Evolutionary conservation across 768 basidiomycete species (phyloP).

Genomic region (Phylloporus sp.): DNA sequence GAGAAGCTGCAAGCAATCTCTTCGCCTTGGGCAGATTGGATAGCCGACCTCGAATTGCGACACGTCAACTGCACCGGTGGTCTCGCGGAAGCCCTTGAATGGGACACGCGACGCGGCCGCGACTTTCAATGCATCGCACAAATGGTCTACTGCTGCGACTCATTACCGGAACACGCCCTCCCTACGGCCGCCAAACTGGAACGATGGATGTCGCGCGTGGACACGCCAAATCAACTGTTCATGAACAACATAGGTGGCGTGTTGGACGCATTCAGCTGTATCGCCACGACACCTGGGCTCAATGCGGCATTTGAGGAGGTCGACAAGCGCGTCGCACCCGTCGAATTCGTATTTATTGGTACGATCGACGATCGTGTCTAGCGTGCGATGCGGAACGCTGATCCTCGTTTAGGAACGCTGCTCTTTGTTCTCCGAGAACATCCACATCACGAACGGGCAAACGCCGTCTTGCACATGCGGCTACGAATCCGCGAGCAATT

Average conservation of each 20-base stretch:
- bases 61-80: constrained; percentile 58
- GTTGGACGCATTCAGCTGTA: constrained; percentile 48
- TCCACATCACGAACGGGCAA: constrained; percentile 43
- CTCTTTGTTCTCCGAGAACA: constrained; percentile 49
- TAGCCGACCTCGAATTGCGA: constrained; percentile 50
- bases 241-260: constrained; percentile 49
- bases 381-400: background rate
- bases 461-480: constrained; percentile 55
- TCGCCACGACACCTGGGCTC: constrained; percentile 40
- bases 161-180: constrained; percentile 40
- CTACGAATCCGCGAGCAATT: constrained; percentile 48
- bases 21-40: constrained; percentile 66
- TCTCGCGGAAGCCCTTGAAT: constrained; percentile 49
- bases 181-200: constrained; percentile 56
- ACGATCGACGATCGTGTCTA: constrained; percentile 20
- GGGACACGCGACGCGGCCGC: constrained; percentile 66
- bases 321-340: constrained; percentile 60
- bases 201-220: constrained; percentile 34
- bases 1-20: constrained; percentile 80
- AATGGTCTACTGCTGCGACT: constrained; percentile 62
- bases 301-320: constrained; percentile 50
- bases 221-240: constrained; percentile 43
- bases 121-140: constrained; percentile 73
- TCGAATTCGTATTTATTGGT: constrained; percentile 83
- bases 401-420: constrained; percentile 52